These are phyloP conservation scores for Ceratocystiopsis sp. DNA, from an alignment of 2,329 filamentous ascomycete genomes.

Conservation along the genomic window DNA sequence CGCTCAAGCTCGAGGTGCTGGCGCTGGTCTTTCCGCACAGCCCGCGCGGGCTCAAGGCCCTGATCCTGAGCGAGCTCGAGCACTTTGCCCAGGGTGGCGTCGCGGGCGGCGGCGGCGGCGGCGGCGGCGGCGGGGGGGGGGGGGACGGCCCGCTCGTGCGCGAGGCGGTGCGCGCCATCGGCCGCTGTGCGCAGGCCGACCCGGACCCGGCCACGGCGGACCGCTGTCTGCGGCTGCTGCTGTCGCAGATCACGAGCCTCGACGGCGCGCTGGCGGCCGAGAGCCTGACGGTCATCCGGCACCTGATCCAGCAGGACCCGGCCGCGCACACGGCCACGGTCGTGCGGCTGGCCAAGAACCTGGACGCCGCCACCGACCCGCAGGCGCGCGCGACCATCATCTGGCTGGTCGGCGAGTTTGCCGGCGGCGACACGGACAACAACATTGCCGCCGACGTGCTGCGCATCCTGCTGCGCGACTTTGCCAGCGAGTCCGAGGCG, in stretches of 20 bases:
- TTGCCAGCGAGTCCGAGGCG: constrained; percentile 65
- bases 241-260: constrained; percentile 74
- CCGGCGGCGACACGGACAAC: constrained; percentile 38
- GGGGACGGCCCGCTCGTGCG: constrained; percentile 60
- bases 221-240: constrained; percentile 64
- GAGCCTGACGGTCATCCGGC: constrained; percentile 83
- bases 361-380: constrained; percentile 75
- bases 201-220: constrained; percentile 37
- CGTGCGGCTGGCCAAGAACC: constrained; percentile 72
- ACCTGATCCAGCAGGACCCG: constrained; percentile 86
- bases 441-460: constrained; percentile 90
- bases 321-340: constrained; percentile 69
- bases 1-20: constrained; percentile 78
- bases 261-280: constrained; percentile 83
- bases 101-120: too few relatives aligned
- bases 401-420: constrained; percentile 92
- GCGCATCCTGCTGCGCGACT: constrained; percentile 64
- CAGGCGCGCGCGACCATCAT: constrained; percentile 87
- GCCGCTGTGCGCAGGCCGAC: constrained; percentile 65
- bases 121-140: too few relatives aligned
- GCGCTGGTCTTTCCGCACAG: constrained; percentile 82
- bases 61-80: constrained; percentile 83
- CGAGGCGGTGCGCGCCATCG: constrained; percentile 83
- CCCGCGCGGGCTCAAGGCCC: constrained; percentile 56
- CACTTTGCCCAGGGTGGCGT: constrained; percentile 58